These are phyloP conservation scores for Turritis glabra DNA, from an alignment of 345 rosid genomes.

Conservation along the genomic window DNA sequence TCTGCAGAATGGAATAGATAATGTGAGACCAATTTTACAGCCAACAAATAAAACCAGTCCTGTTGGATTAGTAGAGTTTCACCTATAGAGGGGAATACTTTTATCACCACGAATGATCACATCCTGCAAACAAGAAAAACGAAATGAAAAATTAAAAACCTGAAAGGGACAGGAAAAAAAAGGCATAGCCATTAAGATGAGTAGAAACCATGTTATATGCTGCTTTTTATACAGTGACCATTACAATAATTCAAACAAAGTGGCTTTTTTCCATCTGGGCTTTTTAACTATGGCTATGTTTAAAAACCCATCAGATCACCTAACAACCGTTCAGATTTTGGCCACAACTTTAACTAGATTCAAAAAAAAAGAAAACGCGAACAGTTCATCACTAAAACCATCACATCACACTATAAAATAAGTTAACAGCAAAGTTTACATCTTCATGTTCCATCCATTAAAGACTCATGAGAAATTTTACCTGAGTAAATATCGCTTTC, in stretches of 20 bases:
- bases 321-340: background rate
- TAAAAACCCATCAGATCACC: background rate
- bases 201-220: conserved; percentile 3
- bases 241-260: background rate
- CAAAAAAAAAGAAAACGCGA: background rate
- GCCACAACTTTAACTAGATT: conserved; percentile 11
- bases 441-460: background rate
- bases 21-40: conserved; percentile 36
- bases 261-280: background rate
- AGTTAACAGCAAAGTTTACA: background rate
- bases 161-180: background rate
- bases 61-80: conserved; percentile 38
- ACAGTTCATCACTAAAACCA: background rate
- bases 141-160: conserved; percentile 11
- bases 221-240: conserved; percentile 1
- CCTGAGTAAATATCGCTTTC: conserved; percentile 95
- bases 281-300: background rate
- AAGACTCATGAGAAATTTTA: conserved; percentile 12
- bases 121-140: conserved; percentile 53
- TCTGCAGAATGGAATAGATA: conserved; percentile 58
- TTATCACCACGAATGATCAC: conserved; percentile 82
- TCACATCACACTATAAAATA: background rate
- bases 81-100: conserved; percentile 90
- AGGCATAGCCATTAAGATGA: background rate
- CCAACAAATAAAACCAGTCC: background rate